Evolutionary conservation across 768 basidiomycete genomes (phyloP).

Genomic region (Candolleomyces aberdarensis): DNA sequence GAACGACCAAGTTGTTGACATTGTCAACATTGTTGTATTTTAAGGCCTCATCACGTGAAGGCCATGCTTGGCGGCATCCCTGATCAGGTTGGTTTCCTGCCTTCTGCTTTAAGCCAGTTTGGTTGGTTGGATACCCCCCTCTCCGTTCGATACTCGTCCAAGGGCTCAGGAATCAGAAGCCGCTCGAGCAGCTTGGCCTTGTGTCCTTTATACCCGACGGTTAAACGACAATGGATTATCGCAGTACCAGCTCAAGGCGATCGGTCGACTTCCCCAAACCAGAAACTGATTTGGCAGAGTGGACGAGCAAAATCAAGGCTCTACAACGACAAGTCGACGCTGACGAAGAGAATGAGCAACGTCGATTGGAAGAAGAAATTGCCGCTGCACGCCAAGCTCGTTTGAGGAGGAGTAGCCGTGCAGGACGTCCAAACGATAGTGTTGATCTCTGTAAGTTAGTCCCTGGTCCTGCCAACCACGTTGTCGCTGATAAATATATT

Average conservation of each 20-base stretch:
- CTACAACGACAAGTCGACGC: conserved; percentile 80
- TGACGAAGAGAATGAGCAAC: conserved; percentile 76
- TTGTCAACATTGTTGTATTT: too few relatives aligned
- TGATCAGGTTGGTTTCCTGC: too few relatives aligned
- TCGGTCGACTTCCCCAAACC: conserved; percentile 45
- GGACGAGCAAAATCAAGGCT: conserved; percentile 77
- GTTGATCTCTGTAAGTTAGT: conserved; percentile 45
- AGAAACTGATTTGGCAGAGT: conserved; percentile 72
- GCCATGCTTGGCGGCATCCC: too few relatives aligned
- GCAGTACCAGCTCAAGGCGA: conserved; percentile 17
- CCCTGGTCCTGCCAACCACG: conserved; percentile 2
- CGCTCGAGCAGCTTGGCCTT: background rate
- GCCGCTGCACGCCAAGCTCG: conserved; percentile 50
- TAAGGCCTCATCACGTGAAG: too few relatives aligned
- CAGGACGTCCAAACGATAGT: conserved; percentile 34
- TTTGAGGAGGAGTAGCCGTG: conserved; percentile 41
- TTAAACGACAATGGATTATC: conserved; percentile 19
- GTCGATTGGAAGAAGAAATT: conserved; percentile 63
- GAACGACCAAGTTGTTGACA: too few relatives aligned
- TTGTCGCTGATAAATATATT: background rate
- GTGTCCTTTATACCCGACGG: background rate
- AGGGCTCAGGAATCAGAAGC: too few relatives aligned
- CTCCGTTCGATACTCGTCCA: too few relatives aligned
- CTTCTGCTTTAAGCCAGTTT: too few relatives aligned
- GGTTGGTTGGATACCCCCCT: too few relatives aligned